Conservation (phyloP, 2,329 filamentous ascomycete genomes). For the Paraconiothyrium brasiliense region DNA sequence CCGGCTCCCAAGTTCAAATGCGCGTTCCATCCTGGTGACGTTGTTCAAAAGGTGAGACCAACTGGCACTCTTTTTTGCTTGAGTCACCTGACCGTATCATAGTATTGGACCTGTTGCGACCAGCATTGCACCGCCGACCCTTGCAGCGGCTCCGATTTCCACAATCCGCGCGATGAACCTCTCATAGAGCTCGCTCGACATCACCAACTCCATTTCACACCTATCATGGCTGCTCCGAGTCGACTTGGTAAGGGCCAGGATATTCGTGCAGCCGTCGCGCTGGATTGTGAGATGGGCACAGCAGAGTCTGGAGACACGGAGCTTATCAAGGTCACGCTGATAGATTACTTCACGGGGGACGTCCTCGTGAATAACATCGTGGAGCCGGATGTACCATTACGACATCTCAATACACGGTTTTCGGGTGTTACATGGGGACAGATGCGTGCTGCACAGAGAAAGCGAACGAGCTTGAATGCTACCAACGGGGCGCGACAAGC, state of each 20-base stretch:
- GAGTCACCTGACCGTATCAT: not conserved
- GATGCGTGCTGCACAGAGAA: conserved; percentile 50
- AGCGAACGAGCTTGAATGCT: conserved; percentile 50
- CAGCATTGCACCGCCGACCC: conserved; percentile 18
- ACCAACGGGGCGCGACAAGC: conserved; percentile 52
- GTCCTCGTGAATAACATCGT: conserved; percentile 63
- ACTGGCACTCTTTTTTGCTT: not conserved
- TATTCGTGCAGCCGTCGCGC: conserved; percentile 48
- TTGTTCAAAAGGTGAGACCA: conserved; percentile 7
- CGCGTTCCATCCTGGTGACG: conserved; percentile 8
- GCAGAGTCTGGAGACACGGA: conserved; percentile 57
- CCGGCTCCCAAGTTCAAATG: conserved; percentile 1
- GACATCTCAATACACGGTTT: conserved; percentile 60
- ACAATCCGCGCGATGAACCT: conserved; percentile 15
- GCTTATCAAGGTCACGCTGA: conserved; percentile 61
- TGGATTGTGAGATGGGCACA: conserved; percentile 67
- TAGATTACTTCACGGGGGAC: conserved; percentile 61
- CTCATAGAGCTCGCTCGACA: conserved; percentile 18
- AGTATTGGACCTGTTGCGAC: conserved; percentile 26
- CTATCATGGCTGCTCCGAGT: not conserved
- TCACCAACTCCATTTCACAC: conserved; percentile 25
- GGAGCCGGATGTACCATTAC: conserved; percentile 57
- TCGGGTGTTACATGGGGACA: conserved; percentile 58
- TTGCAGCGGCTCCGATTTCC: conserved; percentile 19
- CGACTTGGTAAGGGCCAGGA: not conserved